These are phyloP conservation scores for Diplodia mutila DNA, from an alignment of 2,329 filamentous ascomycete species.

Conservation along the genomic window DNA sequence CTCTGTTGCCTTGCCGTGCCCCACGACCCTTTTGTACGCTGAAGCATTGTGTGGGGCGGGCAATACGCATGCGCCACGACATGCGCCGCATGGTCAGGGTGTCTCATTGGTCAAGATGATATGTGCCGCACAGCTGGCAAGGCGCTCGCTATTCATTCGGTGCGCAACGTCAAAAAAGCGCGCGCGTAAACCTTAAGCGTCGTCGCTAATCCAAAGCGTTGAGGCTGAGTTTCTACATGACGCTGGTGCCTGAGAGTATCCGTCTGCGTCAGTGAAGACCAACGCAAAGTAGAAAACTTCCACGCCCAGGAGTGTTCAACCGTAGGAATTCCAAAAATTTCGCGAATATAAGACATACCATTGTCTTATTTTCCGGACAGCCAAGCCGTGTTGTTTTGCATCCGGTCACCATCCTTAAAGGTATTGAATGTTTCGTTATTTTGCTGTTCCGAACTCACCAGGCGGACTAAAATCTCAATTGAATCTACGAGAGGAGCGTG, in stretches of 20 bases:
- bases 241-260: neutral
- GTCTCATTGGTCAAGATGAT: neutral
- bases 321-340: too few species aligned
- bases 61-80: neutral
- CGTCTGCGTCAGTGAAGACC: too few species aligned
- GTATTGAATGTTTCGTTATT: too few species aligned
- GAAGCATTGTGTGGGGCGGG: neutral
- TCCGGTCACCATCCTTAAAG: neutral
- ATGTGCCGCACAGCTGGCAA: neutral
- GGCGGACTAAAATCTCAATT: too few species aligned
- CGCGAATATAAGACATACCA: too few species aligned
- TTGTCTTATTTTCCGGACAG: too few species aligned
- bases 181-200: neutral
- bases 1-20: slow-evolving; percentile 17
- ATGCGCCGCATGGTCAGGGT: neutral
- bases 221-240: neutral
- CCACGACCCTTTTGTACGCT: neutral
- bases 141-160: neutral
- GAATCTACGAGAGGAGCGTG: too few species aligned
- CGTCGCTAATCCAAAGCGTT: neutral
- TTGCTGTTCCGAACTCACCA: too few species aligned
- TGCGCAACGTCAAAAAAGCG: neutral
- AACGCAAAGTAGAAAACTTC: too few species aligned
- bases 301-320: too few species aligned
- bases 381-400: too few species aligned